Evolutionary conservation across 108 stramenopile genomes (phyloP), one percentile per base, ranked within the genome.

Genomic region (Seminavis robusta): DNA sequence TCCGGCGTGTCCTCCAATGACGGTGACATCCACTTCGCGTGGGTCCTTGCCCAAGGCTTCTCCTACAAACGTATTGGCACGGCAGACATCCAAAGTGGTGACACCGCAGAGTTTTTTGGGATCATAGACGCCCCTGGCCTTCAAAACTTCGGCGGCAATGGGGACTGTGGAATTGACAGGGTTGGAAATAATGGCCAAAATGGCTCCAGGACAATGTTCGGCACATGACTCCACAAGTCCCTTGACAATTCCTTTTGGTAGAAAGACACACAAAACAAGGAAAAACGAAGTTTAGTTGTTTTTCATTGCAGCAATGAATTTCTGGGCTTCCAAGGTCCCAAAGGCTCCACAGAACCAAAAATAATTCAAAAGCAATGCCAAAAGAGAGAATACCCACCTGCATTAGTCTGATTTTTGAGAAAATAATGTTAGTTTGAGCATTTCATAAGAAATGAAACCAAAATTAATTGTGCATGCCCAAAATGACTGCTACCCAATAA

Each of bases 121-220:
- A 70, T 98, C 65, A 83, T 97, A 99, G 5, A 96, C 95, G 2
- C 98, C 98, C 32, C 76, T 67, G 60, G 84, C 86, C 77, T 97
- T 97, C 40, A 98, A 63, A 2, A 96, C 87, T 71, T 99, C 99
- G 37, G 97, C 98, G 16, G 97, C 95, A 62, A 99, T 99, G 24
- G 99, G 99, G 24, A 99, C 99, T 31, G 98, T 99, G 19, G 91
- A 94, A 82, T 99, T 99, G 76, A 99, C 99, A 16, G 99, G 99
- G 84, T 99, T 99, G 71, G 86, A 84, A 69, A 99, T 98, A 79
- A 99, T 95, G 65, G 95, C 93, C 73, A 97, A 71, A 49, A 94
- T 67, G 21, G 99, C 99, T 47, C 96, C 78, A 20, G 99, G 98
- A 71, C 97, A 98, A 66, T 64, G 77, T 54, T 94, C 69, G 44